Base-by-base conservation (phyloP, 2,329 filamentous ascomycete species). In the Chaetomiaceae sp. region DNA sequence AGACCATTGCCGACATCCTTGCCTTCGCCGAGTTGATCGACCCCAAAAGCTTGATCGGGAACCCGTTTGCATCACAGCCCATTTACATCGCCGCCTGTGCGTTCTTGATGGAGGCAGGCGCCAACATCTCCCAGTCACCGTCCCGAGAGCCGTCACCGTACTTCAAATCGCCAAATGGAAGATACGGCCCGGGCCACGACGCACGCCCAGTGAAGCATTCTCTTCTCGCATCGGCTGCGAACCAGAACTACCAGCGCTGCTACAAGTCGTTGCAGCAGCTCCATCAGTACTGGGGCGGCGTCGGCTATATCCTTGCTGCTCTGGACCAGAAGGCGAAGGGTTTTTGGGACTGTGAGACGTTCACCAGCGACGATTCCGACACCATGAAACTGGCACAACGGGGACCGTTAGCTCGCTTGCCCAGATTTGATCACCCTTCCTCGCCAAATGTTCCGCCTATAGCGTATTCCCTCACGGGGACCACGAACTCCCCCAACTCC, bases 61-160 rank as follows among this genome's bases (percentile, higher is more conserved):
- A 93, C 53, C 89, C 89, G 0, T 95, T 95, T 58, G 93, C 88
- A 0, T 89, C 86, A 42, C 89, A 95, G 66, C 89, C 89, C 0
- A 95, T 95, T 62, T 95, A 95, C 60, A 92, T 95, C 54, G 89
- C 89, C 1, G 89, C 89, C 1, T 95, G 89, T 63, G 89, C 89
- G 0, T 95, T 95, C 60, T 71, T 95, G 14, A 89, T 89, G 70
- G 89, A 95, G 64, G 89, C 87, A 4, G 83, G 82, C 3, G 79
- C 85, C 13, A 84, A 83, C 55, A 83, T 85, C 19, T 85, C 85
- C 0, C 81, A 83, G 51, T 75, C 82, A 17, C 65, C 84, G 23
- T 87, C 85, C 0, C 75, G 82, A 48, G 80, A 82, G 31, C 64
- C 70, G 1, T 79, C 78, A 0, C 80, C 79, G 1, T 70, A 74